Conservation (phyloP, 352 stramenopile species). For the Phytophthora europaea region DNA sequence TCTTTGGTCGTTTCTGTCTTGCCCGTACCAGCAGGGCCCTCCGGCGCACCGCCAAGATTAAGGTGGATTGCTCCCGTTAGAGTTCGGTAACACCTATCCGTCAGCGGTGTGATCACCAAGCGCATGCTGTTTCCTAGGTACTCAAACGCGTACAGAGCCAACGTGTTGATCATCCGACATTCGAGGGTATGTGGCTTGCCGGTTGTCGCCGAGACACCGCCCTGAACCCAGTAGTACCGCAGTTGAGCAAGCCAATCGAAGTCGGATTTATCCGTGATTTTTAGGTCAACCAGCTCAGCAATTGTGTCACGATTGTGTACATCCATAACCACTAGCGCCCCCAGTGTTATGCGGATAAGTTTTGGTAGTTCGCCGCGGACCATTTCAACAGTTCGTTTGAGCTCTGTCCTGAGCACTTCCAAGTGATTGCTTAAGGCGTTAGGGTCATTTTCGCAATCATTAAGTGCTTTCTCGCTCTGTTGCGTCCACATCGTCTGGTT, state of each 20-base stretch:
- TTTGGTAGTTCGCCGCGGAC: slow-evolving; percentile 95
- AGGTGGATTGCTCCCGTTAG: slow-evolving; percentile 93
- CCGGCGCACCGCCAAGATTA: slow-evolving; percentile 91
- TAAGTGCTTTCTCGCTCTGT: slow-evolving; percentile 81
- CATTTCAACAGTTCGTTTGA: slow-evolving; percentile 92
- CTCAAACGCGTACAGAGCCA: slow-evolving; percentile 93
- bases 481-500: slow-evolving; percentile 95
- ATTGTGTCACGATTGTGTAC: slow-evolving; percentile 96
- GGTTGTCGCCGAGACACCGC: slow-evolving; percentile 83
- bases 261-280: slow-evolving; percentile 83
- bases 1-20: slow-evolving; percentile 96
- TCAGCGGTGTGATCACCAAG: slow-evolving; percentile 94
- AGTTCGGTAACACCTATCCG: slow-evolving; percentile 93
- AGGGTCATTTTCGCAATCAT: slow-evolving; percentile 39
- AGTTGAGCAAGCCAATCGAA: slow-evolving; percentile 96
- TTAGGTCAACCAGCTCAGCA: slow-evolving; percentile 87
- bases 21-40: slow-evolving; percentile 91
- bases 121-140: slow-evolving; percentile 94
- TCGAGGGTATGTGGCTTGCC: slow-evolving; percentile 90
- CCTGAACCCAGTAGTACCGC: slow-evolving; percentile 93
- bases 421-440: slow-evolving; percentile 73
- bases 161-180: slow-evolving; percentile 95
- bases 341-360: slow-evolving; percentile 91
- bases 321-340: slow-evolving; percentile 95
- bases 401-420: slow-evolving; percentile 72